phyloP scores from a whole-genome alignment of 345 rosid genomes.

The Hevea brasiliensis region DNA sequence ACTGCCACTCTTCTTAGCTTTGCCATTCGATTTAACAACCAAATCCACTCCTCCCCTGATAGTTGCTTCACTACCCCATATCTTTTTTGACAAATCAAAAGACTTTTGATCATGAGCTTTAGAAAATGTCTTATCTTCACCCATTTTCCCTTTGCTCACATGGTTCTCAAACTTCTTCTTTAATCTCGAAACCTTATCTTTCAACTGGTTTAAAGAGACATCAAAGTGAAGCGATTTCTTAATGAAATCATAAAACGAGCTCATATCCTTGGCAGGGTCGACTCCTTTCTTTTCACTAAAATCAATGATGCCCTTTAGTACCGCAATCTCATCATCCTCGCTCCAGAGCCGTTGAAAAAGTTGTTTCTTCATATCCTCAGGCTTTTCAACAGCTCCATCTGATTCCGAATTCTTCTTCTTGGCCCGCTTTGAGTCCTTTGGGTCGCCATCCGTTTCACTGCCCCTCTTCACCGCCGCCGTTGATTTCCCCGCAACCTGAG shows the following conservation, averaged over 20 bases:
- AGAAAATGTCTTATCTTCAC: constrained; percentile 22
- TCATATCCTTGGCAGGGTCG: constrained; percentile 38
- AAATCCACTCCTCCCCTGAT: neutral
- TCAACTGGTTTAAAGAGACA: constrained; percentile 36
- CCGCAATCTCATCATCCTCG: constrained; percentile 48
- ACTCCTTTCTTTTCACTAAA: constrained; percentile 34
- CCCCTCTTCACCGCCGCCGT: neutral
- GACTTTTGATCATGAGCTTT: constrained; percentile 29
- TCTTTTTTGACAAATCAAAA: constrained; percentile 30
- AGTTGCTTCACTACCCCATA: constrained; percentile 31
- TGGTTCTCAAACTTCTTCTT: constrained; percentile 37
- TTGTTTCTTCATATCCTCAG: constrained; percentile 41
- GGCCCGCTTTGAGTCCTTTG: constrained; percentile 9
- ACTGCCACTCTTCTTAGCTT: neutral
- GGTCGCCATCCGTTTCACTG: neutral
- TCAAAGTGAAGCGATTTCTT: constrained; percentile 43
- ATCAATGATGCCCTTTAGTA: constrained; percentile 45
- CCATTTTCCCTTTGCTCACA: constrained; percentile 20
- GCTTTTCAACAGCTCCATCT: constrained; percentile 2
- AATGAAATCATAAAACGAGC: constrained; percentile 38
- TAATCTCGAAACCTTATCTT: constrained; percentile 43
- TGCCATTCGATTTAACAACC: neutral
- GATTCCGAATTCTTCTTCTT: constrained; percentile 26
- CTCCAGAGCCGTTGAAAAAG: constrained; percentile 51
- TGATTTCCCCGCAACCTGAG: neutral